phyloP scores from a whole-genome alignment of 306 rosid species.

The Arachis stenosperma region DNA sequence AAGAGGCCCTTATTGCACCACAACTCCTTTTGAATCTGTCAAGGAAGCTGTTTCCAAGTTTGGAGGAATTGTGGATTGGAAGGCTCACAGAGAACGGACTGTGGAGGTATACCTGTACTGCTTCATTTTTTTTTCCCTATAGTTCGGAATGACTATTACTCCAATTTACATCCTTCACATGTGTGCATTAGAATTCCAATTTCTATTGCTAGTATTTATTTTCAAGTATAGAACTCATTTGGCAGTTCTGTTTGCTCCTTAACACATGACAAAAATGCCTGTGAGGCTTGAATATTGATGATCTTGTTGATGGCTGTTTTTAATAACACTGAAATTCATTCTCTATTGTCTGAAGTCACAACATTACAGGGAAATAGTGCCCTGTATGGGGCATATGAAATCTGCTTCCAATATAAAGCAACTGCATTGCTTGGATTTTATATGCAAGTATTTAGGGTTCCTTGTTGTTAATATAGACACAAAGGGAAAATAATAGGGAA shows the following conservation, averaged over 20 bases:
- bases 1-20: slow-evolving; percentile 77
- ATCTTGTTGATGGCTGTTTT: slow-evolving; percentile 27
- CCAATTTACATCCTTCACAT: slow-evolving; percentile 20
- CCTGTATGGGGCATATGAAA: background rate
- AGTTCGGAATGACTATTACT: slow-evolving; percentile 8
- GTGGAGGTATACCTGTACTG: slow-evolving; percentile 70
- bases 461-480: slow-evolving; percentile 23
- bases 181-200: slow-evolving; percentile 34
- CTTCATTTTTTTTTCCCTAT: slow-evolving; percentile 34
- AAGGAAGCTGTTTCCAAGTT: slow-evolving; percentile 96
- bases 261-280: slow-evolving; percentile 23
- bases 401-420: slow-evolving; percentile 1
- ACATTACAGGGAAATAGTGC: slow-evolving; percentile 17
- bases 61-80: slow-evolving; percentile 99
- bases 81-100: slow-evolving; percentile 88
- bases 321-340: slow-evolving; percentile 1
- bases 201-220: slow-evolving; percentile 26
- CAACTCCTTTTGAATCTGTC: slow-evolving; percentile 96
- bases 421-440: slow-evolving; percentile 1
- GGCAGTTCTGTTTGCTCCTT: slow-evolving; percentile 30
- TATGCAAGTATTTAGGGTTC: slow-evolving; percentile 11
- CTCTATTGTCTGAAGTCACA: background rate
- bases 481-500: background rate
- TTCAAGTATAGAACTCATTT: slow-evolving; percentile 30
- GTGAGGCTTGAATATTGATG: slow-evolving; percentile 14